phyloP scores from a whole-genome alignment of 441 rosid genomes.

The Jatropha podagrica region DNA sequence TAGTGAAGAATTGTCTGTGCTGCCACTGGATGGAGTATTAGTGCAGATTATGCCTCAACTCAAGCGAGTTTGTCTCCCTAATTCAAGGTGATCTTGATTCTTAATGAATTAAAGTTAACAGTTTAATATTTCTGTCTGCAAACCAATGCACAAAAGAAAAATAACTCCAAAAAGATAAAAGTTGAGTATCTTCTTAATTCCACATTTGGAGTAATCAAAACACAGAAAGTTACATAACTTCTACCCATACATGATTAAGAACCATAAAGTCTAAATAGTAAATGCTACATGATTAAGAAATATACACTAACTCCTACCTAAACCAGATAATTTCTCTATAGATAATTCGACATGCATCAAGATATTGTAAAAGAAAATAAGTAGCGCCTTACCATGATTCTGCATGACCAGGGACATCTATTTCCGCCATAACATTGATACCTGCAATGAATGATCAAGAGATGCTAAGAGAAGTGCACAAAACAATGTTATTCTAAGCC shows the following conservation, averaged over 20 bases:
- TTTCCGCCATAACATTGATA: constrained; percentile 89
- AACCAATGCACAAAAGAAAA: background rate
- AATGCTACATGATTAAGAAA: too few relatives aligned
- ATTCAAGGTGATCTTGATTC: background rate
- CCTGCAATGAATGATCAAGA: constrained; percentile 50
- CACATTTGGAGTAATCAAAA: background rate
- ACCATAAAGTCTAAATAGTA: background rate
- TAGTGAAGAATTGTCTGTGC: constrained; percentile 1
- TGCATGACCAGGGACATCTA: constrained; percentile 97
- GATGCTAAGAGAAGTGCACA: background rate
- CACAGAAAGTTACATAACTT: background rate
- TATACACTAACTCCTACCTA: background rate
- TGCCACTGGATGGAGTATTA: background rate
- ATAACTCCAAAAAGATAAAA: background rate
- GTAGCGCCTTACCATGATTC: constrained; percentile 75
- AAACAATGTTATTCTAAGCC: background rate
- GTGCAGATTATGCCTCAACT: background rate
- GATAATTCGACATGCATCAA: background rate
- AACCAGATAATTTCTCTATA: background rate
- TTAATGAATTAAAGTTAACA: background rate
- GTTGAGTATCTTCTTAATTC: background rate
- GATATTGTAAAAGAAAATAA: background rate
- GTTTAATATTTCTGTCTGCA: background rate
- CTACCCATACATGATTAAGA: background rate
- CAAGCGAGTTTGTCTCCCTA: background rate